Conservation (phyloP, 495 filamentous ascomycete species). For the Choiromyces venosus region DNA sequence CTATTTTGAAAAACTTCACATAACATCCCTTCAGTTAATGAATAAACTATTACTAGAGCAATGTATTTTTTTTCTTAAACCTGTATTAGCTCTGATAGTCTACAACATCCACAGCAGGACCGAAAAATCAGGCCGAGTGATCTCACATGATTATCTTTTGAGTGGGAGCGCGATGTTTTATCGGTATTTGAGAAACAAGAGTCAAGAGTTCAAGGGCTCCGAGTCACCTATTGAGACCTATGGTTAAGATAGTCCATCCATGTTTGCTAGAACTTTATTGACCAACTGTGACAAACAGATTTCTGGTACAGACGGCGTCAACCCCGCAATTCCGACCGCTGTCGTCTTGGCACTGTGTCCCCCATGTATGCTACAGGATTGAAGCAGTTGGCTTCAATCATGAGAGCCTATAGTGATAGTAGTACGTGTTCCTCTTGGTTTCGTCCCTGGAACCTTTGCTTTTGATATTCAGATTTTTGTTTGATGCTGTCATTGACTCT, state of each 20-base stretch:
- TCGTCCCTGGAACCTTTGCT: not conserved
- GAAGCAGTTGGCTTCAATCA: not conserved
- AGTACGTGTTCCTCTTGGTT: not conserved
- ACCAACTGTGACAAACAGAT: not conserved
- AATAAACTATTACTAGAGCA: not conserved
- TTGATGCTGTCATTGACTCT: not conserved
- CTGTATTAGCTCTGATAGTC: not conserved
- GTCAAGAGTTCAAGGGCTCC: not conserved
- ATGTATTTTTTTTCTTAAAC: not conserved
- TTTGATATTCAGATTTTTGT: not conserved
- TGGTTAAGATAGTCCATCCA: not conserved
- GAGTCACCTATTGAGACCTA: not conserved
- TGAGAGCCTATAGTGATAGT: not conserved
- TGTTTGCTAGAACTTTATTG: not conserved
- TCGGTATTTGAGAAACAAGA: not conserved
- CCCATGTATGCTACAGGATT: not conserved
- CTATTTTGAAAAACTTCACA: not conserved
- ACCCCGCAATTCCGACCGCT: not conserved
- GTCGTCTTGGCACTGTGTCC: not conserved
- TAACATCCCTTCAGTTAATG: not conserved
- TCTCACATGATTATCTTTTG: not conserved
- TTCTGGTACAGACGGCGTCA: not conserved
- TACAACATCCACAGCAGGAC: not conserved
- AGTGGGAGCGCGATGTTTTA: not conserved
- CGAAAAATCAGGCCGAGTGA: not conserved